phyloP scores from a whole-genome alignment of 495 filamentous ascomycete species.

The Corynascus novoguineensis region DNA sequence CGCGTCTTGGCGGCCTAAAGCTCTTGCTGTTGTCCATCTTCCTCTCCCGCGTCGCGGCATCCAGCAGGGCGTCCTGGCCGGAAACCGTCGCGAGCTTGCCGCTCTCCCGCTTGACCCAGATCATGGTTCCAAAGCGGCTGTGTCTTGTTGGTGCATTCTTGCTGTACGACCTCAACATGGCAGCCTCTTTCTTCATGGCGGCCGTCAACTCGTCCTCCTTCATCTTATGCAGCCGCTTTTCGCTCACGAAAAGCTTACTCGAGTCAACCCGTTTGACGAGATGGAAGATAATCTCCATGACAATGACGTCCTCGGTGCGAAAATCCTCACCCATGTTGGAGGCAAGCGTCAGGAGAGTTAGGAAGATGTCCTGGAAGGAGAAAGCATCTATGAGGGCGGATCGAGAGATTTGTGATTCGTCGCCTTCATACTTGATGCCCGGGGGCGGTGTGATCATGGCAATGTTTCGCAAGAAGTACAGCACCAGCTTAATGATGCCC shows the following conservation, averaged over 20 bases:
- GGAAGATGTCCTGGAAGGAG: conserved; percentile 82
- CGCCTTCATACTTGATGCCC: conserved; percentile 51
- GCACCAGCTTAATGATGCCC: conserved; percentile 84
- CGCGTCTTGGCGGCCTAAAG: conserved; percentile 71
- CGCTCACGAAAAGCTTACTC: conserved; percentile 77
- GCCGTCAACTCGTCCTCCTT: conserved; percentile 67
- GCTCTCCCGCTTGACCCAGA: conserved; percentile 89
- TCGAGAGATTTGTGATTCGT: conserved; percentile 83
- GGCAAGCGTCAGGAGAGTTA: conserved; percentile 73
- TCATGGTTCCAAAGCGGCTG: conserved; percentile 93
- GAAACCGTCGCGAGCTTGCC: conserved; percentile 76
- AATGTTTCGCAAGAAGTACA: conserved; percentile 86
- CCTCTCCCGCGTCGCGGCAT: conserved; percentile 62
- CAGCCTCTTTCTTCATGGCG: conserved; percentile 72
- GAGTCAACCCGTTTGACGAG: conserved; percentile 85
- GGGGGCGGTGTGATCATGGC: conserved; percentile 71
- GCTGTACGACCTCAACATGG: conserved; percentile 70
- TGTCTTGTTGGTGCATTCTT: conserved; percentile 81
- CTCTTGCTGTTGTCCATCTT: conserved; percentile 93
- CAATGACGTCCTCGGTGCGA: conserved; percentile 72
- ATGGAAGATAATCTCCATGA: conserved; percentile 89
- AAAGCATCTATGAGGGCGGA: conserved; percentile 85
- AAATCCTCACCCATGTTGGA: conserved; percentile 94
- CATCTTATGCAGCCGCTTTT: conserved; percentile 58
- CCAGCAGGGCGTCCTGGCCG: conserved; percentile 75